Percentiles rank a stretch among this genome's conserved stretches.
Evolutionary conservation across 2,329 filamentous ascomycete species (phyloP).

Genomic region (Aspergillus fijiensis): DNA sequence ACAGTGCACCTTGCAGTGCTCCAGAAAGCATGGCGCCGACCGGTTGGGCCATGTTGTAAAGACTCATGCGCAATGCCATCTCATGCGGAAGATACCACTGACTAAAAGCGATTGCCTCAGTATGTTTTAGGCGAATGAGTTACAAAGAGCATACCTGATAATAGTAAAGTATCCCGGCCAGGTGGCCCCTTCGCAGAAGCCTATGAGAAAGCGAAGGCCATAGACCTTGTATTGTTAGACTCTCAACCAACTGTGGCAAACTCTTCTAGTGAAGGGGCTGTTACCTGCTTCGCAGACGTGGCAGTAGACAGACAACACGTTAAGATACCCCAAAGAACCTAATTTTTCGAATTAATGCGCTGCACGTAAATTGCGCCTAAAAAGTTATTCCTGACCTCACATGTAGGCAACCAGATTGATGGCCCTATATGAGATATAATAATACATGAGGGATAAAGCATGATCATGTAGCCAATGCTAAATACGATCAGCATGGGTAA

Average conservation of each 20-base stretch:
- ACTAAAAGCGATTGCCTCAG: background rate
- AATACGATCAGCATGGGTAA: background rate
- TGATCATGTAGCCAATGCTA: constrained; percentile 8
- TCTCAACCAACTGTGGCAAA: background rate
- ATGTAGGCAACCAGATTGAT: constrained; percentile 3
- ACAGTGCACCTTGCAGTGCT: constrained; percentile 9
- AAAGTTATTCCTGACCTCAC: background rate
- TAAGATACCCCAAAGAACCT: constrained; percentile 1
- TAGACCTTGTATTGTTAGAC: background rate
- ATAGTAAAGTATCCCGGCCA: constrained; percentile 10
- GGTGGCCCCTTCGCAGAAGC: constrained; percentile 5
- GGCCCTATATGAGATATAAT: constrained; percentile 5
- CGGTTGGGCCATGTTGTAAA: constrained; percentile 11
- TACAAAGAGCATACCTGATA: background rate
- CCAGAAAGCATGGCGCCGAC: constrained; percentile 10
- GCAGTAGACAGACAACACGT: constrained; percentile 4
- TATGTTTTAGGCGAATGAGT: background rate
- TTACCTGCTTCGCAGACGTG: constrained; percentile 1
- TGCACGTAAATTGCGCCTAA: background rate
- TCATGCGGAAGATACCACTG: constrained; percentile 10
- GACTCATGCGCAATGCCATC: constrained; percentile 10
- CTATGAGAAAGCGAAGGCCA: constrained; percentile 6
- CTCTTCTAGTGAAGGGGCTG: background rate
- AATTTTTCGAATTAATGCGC: background rate
- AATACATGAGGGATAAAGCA: constrained; percentile 9